A percentile compares a stretch with the other conserved stretches of the same genome.
Conservation (phyloP, 2,329 filamentous ascomycete genomes). For the Lachnellula subtilissima region DNA sequence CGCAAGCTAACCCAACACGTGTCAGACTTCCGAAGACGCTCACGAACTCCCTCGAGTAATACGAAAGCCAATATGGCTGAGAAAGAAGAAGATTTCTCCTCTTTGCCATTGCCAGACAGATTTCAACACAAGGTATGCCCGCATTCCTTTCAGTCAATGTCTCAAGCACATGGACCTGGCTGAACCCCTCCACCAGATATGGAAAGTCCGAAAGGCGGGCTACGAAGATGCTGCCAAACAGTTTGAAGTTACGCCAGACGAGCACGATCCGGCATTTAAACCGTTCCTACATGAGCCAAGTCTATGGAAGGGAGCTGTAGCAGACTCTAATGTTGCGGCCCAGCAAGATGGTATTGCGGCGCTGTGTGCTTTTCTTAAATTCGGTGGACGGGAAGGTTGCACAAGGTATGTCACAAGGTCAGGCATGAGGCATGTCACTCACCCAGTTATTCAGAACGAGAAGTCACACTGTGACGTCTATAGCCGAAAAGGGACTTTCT, state of each 20-base stretch:
- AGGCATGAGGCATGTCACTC: slow-evolving; percentile 1
- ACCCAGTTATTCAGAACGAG: slow-evolving; percentile 54
- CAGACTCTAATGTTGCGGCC: slow-evolving; percentile 93
- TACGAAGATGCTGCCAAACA: slow-evolving; percentile 90
- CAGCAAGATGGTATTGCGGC: slow-evolving; percentile 89
- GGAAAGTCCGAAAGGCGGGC: slow-evolving; percentile 93
- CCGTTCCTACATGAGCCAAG: slow-evolving; percentile 81
- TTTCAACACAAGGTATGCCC: slow-evolving; percentile 70
- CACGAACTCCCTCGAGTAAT: slow-evolving; percentile 15
- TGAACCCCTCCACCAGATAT: slow-evolving; percentile 51
- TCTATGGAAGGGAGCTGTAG: slow-evolving; percentile 88
- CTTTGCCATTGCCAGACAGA: slow-evolving; percentile 71
- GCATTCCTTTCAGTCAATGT: slow-evolving; percentile 1
- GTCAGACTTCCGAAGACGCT: slow-evolving; percentile 13
- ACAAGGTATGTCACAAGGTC: slow-evolving; percentile 47
- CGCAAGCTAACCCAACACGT: slow-evolving; percentile 28
- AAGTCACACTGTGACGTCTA: slow-evolving; percentile 65
- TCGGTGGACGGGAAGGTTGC: slow-evolving; percentile 74
- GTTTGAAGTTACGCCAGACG: slow-evolving; percentile 80
- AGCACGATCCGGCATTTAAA: slow-evolving; percentile 77
- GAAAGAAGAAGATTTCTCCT: slow-evolving; percentile 75
- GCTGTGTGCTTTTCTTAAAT: slow-evolving; percentile 88
- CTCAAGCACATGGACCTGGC: slow-evolving; percentile 19
- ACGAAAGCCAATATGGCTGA: slow-evolving; percentile 60
- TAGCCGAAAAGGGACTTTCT: slow-evolving; percentile 86